Conservation (phyloP, 495 filamentous ascomycete species). For the Choiromyces venosus region DNA sequence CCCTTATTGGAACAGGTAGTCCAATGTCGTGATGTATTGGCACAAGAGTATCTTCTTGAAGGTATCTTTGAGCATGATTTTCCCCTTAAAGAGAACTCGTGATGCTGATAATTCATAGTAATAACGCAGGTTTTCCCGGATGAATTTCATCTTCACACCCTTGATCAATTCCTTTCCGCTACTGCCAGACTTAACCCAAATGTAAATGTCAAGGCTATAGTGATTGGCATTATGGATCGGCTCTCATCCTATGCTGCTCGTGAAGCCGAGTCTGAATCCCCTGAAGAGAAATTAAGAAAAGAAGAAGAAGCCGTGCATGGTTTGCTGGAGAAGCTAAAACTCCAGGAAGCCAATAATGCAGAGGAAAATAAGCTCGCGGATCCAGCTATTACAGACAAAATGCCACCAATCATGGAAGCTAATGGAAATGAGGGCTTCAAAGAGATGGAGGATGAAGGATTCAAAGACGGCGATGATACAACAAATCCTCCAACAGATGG, state of each 20-base stretch:
- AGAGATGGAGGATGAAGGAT: slow-evolving; percentile 20
- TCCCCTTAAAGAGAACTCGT: slow-evolving; percentile 29
- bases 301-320: slow-evolving; percentile 77
- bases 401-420: slow-evolving; percentile 20
- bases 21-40: slow-evolving; percentile 91
- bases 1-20: slow-evolving; percentile 94
- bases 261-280: slow-evolving; percentile 67
- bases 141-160: slow-evolving; percentile 92
- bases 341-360: slow-evolving; percentile 49
- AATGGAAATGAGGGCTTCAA: slow-evolving; percentile 45
- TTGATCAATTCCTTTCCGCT: slow-evolving; percentile 87
- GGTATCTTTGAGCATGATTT: slow-evolving; percentile 45
- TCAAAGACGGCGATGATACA: slow-evolving; percentile 43
- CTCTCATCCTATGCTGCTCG: slow-evolving; percentile 85
- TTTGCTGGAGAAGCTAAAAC: slow-evolving; percentile 70
- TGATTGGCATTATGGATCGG: slow-evolving; percentile 95
- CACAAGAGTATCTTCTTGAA: slow-evolving; percentile 95
- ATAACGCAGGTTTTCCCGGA: slow-evolving; percentile 99
- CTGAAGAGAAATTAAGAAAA: slow-evolving; percentile 63
- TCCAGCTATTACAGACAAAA: slow-evolving; percentile 31
- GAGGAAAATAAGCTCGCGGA: slow-evolving; percentile 36
- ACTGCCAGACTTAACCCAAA: slow-evolving; percentile 88
- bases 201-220: slow-evolving; percentile 95
- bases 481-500: slow-evolving; percentile 45
- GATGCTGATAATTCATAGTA: slow-evolving; percentile 50